Evolutionary conservation across 2,329 filamentous ascomycete genomes (phyloP).

Genomic region (Grosmannia huntii): DNA sequence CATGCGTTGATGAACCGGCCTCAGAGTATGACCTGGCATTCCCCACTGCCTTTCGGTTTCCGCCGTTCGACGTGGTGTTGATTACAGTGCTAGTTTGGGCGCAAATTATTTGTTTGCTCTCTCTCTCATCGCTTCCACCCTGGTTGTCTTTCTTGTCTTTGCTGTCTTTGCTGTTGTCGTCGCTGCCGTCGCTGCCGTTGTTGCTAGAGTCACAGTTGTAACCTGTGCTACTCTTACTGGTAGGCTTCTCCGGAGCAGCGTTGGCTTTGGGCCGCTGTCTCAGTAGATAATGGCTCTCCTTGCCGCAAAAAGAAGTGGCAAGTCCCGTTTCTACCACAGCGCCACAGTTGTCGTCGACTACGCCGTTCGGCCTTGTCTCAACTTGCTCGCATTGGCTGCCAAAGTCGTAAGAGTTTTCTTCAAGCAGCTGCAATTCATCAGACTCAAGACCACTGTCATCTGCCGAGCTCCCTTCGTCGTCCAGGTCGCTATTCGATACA

Average conservation of each 20-base stretch:
- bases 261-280: not conserved
- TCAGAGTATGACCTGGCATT: not conserved
- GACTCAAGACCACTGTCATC: slow-evolving; percentile 11
- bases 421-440: slow-evolving; percentile 28
- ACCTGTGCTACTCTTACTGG: not conserved
- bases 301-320: too few species aligned
- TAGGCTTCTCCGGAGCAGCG: not conserved
- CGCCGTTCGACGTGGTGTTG: not conserved
- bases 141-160: not conserved
- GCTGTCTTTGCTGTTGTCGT: slow-evolving; percentile 4
- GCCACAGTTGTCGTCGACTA: not conserved
- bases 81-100: not conserved
- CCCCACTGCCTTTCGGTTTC: not conserved
- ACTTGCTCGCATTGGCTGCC: not conserved
- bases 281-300: not conserved
- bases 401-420: slow-evolving; percentile 18
- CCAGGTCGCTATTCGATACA: slow-evolving; percentile 10
- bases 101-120: not conserved
- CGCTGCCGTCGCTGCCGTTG: not conserved
- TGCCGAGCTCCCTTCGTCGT: slow-evolving; percentile 10
- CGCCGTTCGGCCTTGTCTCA: not conserved
- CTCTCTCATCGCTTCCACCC: not conserved
- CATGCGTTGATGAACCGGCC: not conserved
- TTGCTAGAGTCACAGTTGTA: not conserved
- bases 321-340: not conserved